Evolutionary conservation across 805 yeast genomes (phyloP).

Genomic region (Yamadazyma sp.): DNA sequence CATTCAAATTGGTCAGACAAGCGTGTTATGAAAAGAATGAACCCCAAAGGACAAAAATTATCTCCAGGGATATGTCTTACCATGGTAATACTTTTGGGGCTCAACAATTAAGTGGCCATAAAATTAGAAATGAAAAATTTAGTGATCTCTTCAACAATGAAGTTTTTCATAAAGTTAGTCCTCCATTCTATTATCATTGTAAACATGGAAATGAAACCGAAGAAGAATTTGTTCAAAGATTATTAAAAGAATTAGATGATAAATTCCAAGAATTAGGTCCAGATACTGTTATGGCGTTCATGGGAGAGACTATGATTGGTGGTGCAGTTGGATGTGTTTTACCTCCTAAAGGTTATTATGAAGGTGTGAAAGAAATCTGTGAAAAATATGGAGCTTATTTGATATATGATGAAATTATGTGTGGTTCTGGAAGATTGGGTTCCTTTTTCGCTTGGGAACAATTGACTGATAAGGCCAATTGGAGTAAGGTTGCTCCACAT

Average conservation of each 20-base stretch:
- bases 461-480: too few species aligned
- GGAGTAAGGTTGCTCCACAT: slow-evolving; percentile 49
- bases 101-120: slow-evolving; percentile 27
- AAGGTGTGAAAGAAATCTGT: slow-evolving; percentile 45
- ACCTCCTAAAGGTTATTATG: slow-evolving; percentile 36
- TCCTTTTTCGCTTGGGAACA: slow-evolving; percentile 47
- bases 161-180: slow-evolving; percentile 21
- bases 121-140: slow-evolving; percentile 31
- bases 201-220: slow-evolving; percentile 31
- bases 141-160: slow-evolving; percentile 21
- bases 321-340: slow-evolving; percentile 40
- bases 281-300: slow-evolving; percentile 39
- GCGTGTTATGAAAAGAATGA: slow-evolving; percentile 38
- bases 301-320: slow-evolving; percentile 47
- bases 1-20: slow-evolving; percentile 27
- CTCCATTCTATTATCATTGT: slow-evolving; percentile 29
- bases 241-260: slow-evolving; percentile 41
- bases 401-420: slow-evolving; percentile 56
- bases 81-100: slow-evolving; percentile 51
- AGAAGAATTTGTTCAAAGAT: slow-evolving; percentile 35
- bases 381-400: slow-evolving; percentile 50
- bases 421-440: slow-evolving; percentile 55
- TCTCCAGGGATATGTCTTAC: slow-evolving; percentile 43
- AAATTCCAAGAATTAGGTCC: slow-evolving; percentile 42
- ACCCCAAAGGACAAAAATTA: slow-evolving; percentile 37